A percentile compares a stretch with the other conserved stretches of the same genome.
Evolutionary conservation across 2,329 filamentous ascomycete species (phyloP).

Genomic region (Arthrobotrys conoides): DNA sequence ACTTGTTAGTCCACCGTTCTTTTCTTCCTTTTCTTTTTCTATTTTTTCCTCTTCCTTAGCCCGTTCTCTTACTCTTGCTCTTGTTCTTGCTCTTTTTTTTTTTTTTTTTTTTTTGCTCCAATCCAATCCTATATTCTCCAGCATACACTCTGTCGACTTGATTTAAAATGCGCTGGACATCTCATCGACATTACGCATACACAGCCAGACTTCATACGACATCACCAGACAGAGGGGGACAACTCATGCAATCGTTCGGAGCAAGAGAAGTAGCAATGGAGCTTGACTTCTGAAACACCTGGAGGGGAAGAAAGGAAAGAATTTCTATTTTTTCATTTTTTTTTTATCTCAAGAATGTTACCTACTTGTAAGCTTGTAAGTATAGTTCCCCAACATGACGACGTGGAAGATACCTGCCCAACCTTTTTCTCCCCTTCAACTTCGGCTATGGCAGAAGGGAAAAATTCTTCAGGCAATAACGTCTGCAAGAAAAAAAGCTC

Average conservation of each 20-base stretch:
- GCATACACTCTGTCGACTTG: neutral
- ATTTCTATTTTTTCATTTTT: slow-evolving; percentile 44
- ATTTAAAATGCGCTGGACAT: slow-evolving; percentile 37
- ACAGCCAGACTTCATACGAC: slow-evolving; percentile 42
- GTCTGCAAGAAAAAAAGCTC: slow-evolving; percentile 39
- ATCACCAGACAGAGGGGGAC: slow-evolving; percentile 39
- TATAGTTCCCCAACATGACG: slow-evolving; percentile 42
- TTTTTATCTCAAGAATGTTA: slow-evolving; percentile 42
- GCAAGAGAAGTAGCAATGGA: slow-evolving; percentile 51
- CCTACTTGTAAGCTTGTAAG: too few relatives aligned
- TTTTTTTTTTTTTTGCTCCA: slow-evolving; percentile 5
- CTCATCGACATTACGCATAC: slow-evolving; percentile 52
- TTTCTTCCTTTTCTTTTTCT: slow-evolving; percentile 20
- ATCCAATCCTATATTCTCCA: slow-evolving; percentile 19
- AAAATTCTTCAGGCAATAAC: slow-evolving; percentile 59
- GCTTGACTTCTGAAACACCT: slow-evolving; percentile 50
- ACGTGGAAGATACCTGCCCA: slow-evolving; percentile 54
- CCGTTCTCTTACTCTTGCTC: slow-evolving; percentile 29
- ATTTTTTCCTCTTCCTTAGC: slow-evolving; percentile 7
- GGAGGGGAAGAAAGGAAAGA: slow-evolving; percentile 28
- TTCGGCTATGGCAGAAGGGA: slow-evolving; percentile 46
- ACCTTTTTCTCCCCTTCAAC: slow-evolving; percentile 39
- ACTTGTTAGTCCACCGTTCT: slow-evolving; percentile 27
- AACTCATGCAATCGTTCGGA: slow-evolving; percentile 53
- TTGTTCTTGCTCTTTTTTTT: too few relatives aligned